These are phyloP conservation scores for Trichomonascaceae sp. DNA, from an alignment of 1,139 yeast species.

Conservation along the genomic window DNA sequence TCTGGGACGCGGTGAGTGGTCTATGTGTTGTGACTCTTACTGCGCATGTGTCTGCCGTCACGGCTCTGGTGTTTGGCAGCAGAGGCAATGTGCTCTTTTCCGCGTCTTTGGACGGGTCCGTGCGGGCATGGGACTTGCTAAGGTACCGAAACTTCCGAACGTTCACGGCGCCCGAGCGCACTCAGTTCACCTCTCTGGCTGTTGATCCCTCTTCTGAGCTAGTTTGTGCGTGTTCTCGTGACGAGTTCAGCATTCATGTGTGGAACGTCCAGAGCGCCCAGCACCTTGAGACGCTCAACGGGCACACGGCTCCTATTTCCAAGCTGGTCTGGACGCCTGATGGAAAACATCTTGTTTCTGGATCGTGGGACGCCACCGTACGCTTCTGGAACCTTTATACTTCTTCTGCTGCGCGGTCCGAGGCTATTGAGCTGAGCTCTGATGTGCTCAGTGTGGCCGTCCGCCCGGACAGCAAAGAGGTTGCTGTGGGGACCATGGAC, in stretches of 20 bases:
- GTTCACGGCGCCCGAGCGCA: conserved; percentile 78
- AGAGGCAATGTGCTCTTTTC: conserved; percentile 85
- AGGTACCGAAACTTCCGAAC: conserved; percentile 91
- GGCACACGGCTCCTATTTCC: conserved; percentile 95
- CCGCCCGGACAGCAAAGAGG: conserved; percentile 85
- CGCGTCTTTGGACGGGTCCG: conserved; percentile 89
- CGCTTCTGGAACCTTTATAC: conserved; percentile 89
- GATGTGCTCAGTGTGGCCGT: conserved; percentile 78
- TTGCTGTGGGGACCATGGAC: conserved; percentile 79
- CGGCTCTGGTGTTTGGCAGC: conserved; percentile 75
- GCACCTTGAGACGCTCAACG: conserved; percentile 70
- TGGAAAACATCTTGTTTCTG: conserved; percentile 64
- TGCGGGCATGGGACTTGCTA: conserved; percentile 91
- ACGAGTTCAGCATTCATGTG: conserved; percentile 78
- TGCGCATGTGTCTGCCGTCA: conserved; percentile 83
- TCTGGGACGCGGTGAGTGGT: conserved; percentile 92
- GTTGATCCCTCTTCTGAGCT: conserved; percentile 97
- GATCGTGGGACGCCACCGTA: conserved; percentile 94
- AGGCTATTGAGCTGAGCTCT: conserved; percentile 73
- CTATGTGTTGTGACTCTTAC: conserved; percentile 85
- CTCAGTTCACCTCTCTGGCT: conserved; percentile 80
- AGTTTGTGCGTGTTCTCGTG: conserved; percentile 89
- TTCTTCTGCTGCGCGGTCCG: conserved; percentile 38
- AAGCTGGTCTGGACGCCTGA: conserved; percentile 78
- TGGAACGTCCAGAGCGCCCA: conserved; percentile 98